Percentiles rank a stretch among this genome's conserved stretches.
phyloP scores from a whole-genome alignment of 805 yeast genomes.

The Zygotorulaspora chibaensis region DNA sequence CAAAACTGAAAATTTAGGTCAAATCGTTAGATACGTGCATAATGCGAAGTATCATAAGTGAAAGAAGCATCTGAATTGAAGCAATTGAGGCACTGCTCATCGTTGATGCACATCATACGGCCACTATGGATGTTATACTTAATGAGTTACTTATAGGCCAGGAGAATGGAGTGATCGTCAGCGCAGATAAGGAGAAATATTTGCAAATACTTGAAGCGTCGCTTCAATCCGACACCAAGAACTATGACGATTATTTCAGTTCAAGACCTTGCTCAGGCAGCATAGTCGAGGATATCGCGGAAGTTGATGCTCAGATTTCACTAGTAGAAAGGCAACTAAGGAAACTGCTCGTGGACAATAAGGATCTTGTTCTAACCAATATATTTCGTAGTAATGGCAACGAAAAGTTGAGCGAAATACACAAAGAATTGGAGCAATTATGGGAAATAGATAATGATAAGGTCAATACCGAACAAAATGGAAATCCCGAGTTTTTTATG shows the following conservation, averaged over 20 bases:
- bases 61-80: not conserved
- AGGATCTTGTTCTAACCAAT: conserved; percentile 40
- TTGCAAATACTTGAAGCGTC: conserved; percentile 37
- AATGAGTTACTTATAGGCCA: conserved; percentile 30
- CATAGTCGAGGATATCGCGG: conserved; percentile 66
- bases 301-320: conserved; percentile 55
- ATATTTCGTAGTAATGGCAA: conserved; percentile 33
- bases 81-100: too few species aligned
- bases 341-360: conserved; percentile 36
- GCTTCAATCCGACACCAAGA: conserved; percentile 47
- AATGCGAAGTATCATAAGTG: not conserved
- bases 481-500: conserved; percentile 2
- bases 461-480: not conserved
- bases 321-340: conserved; percentile 44
- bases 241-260: conserved; percentile 41
- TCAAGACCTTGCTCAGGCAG: conserved; percentile 37
- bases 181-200: conserved; percentile 30
- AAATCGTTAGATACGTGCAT: not conserved
- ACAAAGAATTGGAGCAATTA: conserved; percentile 24
- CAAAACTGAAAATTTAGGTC: not conserved
- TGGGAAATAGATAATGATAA: conserved; percentile 29
- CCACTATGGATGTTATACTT: conserved; percentile 32
- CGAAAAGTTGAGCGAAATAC: conserved; percentile 16
- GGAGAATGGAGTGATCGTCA: conserved; percentile 28
- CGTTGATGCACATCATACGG: too few species aligned